Percentiles rank a stretch among this genome's conserved stretches.
Conservation (phyloP, 2,329 filamentous ascomycete genomes). For the Pyrenophora tritici-repentis region DNA sequence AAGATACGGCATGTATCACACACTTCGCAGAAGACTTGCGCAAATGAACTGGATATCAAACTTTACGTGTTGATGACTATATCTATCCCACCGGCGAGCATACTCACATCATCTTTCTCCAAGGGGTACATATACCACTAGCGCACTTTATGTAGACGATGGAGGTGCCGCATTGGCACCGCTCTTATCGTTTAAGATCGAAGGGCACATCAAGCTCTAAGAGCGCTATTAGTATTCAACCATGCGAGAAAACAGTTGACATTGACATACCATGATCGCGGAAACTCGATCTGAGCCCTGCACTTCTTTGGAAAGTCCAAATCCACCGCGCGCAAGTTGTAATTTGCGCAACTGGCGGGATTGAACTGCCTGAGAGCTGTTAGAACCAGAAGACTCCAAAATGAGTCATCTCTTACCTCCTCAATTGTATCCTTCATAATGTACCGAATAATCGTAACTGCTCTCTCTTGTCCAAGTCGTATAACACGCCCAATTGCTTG, state of each 20-base stretch:
- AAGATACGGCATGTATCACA: too few relatives aligned
- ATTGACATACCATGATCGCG: constrained; percentile 5
- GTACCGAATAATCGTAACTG: constrained; percentile 55
- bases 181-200: neutral
- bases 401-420: neutral
- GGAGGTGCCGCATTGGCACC: too few relatives aligned
- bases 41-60: too few relatives aligned
- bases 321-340: constrained; percentile 6
- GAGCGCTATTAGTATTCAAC: neutral
- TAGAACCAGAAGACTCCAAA: neutral
- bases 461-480: constrained; percentile 52
- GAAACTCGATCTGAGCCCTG: neutral
- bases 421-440: constrained; percentile 47
- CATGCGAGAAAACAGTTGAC: neutral
- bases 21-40: too few relatives aligned
- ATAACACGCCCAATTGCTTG: constrained; percentile 59
- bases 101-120: too few relatives aligned
- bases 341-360: constrained; percentile 9
- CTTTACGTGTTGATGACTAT: too few relatives aligned
- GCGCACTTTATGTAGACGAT: too few relatives aligned
- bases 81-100: too few relatives aligned
- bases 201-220: neutral
- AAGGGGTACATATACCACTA: too few relatives aligned
- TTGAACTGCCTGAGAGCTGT: constrained; percentile 4
- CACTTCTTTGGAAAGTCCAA: constrained; percentile 4